Evolutionary conservation across 257 asterid genomes (phyloP), one percentile per base, ranked within the genome.

Genomic region (Jacaranda mimosifolia): DNA sequence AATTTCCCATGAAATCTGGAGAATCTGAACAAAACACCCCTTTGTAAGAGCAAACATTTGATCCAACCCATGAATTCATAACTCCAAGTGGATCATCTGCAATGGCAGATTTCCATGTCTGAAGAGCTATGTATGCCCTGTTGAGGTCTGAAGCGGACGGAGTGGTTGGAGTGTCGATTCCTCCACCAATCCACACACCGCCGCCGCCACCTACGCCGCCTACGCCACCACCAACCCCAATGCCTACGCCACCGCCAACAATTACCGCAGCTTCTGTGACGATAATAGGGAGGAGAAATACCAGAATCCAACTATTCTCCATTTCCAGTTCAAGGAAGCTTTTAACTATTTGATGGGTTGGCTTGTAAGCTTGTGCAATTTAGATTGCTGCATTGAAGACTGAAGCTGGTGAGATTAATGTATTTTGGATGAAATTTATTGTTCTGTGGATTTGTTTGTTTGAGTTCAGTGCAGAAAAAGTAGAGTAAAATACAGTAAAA

Each of bases 91-190:
- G 97, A 21, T 94, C 97, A 63, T 86, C 90, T 5, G 96, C 75
- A 6, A 94, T 92, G 76, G 90, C 93, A 43, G 89, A 82, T 84
- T 94, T 94, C 98, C 98, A 94, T n/a, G 97, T 77, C 79, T 92
- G 98, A 6, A 94, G 94, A 69, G 91, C 97, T 57, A 82, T 69
- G 83, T 91, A 92, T 0, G 90, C 94, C 5, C 65, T 77, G 74
- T 55, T 57, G 40, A 71, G 83, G 26, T 62, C 74, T 2, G 94
- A 77, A 40, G 39, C 78, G 38, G 90, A 53, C 13, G 86, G 78
- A 45, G 79, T n/a, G 18, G 49, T 12, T 6, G 90, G 91, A 3
- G 76, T 39, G 79, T 68, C 77, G 21, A 18, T 58, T 9, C 86
- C 88, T 17, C 85, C 88, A 17, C 85, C 89, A 15, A 77, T 57